A percentile compares a stretch with the other conserved stretches of the same genome.
phyloP scores from a whole-genome alignment of 306 rosid species.

The Vigna unguiculata region DNA sequence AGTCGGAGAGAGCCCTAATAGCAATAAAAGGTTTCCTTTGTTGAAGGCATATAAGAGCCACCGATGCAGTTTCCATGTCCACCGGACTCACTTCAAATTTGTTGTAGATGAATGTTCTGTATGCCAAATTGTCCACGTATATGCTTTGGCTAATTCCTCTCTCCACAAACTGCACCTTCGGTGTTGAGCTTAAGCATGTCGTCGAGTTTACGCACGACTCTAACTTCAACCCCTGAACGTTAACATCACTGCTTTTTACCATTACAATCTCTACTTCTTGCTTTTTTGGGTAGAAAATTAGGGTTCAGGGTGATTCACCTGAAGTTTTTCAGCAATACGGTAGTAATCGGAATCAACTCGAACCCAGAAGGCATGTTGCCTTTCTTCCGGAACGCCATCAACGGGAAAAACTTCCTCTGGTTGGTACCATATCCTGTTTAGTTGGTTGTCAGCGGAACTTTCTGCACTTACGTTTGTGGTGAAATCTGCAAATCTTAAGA shows the following conservation, averaged over 20 bases:
- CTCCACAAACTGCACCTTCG: constrained; percentile 53
- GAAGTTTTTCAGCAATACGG: constrained; percentile 1
- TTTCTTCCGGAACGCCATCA: constrained; percentile 64
- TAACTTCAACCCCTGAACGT: constrained; percentile 8
- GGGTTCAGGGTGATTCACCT: not conserved
- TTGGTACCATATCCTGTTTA: constrained; percentile 73
- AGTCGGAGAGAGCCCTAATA: constrained; percentile 59
- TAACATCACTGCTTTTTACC: too few relatives aligned
- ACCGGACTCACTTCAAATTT: constrained; percentile 61
- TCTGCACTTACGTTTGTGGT: constrained; percentile 47
- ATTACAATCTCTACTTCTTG: too few relatives aligned
- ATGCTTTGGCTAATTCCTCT: constrained; percentile 63
- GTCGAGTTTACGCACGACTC: constrained; percentile 62
- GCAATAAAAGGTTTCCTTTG: constrained; percentile 62
- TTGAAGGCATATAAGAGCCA: constrained; percentile 61
- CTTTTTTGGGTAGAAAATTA: not conserved
- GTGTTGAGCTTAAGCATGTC: constrained; percentile 57
- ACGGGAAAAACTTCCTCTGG: constrained; percentile 66
- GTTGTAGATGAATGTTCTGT: constrained; percentile 51
- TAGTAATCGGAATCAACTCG: constrained; percentile 53
- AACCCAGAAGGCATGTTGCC: constrained; percentile 65
- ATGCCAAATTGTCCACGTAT: constrained; percentile 64
- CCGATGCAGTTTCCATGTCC: constrained; percentile 61
- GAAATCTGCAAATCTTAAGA: constrained; percentile 55
- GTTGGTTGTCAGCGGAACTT: constrained; percentile 46